These are phyloP conservation scores for Wickerhamiella kazuoi DNA, from an alignment of 805 yeast genomes.

Conservation along the genomic window DNA sequence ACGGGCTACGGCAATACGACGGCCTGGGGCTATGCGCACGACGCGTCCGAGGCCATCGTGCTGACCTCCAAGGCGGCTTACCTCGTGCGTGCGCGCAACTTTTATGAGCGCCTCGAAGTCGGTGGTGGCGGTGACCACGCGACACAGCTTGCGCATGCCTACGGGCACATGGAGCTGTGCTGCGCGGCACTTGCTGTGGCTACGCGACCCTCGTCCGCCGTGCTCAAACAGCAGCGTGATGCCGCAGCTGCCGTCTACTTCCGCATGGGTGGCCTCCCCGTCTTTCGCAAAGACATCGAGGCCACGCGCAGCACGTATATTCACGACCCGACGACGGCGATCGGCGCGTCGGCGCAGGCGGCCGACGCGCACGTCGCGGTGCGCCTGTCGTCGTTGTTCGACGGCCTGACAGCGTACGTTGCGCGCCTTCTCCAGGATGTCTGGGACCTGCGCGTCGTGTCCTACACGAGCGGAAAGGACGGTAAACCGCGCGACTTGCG, in stretches of 20 bases:
- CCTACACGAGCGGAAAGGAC: constrained; percentile 4
- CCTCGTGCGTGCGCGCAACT: constrained; percentile 59
- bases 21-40: constrained; percentile 64
- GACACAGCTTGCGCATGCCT: constrained; percentile 46
- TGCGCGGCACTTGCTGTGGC: constrained; percentile 74
- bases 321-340: constrained; percentile 6
- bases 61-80: constrained; percentile 66
- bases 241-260: constrained; percentile 12
- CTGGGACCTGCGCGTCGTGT: constrained; percentile 62
- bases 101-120: constrained; percentile 57
- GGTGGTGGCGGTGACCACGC: constrained; percentile 49
- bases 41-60: constrained; percentile 58
- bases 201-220: constrained; percentile 39
- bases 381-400: constrained; percentile 78
- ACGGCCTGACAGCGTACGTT: constrained; percentile 65
- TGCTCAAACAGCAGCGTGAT: constrained; percentile 25
- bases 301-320: constrained; percentile 6
- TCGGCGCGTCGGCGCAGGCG: constrained; percentile 6
- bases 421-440: constrained; percentile 61
- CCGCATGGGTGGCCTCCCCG: constrained; percentile 16
- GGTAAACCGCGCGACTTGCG: constrained; percentile 11
- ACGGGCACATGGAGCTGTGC: constrained; percentile 81
- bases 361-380: constrained; percentile 24
- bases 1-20: constrained; percentile 41
- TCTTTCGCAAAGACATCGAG: constrained; percentile 12